A percentile compares a stretch with the other conserved stretches of the same genome.
phyloP scores from a whole-genome alignment of 2,329 filamentous ascomycete species.

The Cladosporium sp. region DNA sequence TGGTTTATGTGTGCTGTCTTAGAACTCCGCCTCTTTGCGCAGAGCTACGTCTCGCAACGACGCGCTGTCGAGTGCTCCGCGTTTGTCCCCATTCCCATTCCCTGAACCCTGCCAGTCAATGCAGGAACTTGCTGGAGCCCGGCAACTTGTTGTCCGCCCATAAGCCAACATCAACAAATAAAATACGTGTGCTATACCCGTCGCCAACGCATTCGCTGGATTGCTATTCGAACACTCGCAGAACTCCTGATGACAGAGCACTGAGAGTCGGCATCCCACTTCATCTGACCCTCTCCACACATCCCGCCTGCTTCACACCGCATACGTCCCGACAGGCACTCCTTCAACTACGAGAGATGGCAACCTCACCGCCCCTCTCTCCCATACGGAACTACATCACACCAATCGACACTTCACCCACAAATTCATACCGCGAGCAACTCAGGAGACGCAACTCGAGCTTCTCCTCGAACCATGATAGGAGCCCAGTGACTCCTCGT shows the following conservation, averaged over 20 bases:
- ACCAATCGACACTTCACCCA: slow-evolving; percentile 40
- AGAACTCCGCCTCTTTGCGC: not conserved
- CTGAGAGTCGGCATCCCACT: not conserved
- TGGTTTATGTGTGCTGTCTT: not conserved
- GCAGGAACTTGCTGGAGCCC: not conserved
- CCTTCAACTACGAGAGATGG: slow-evolving; percentile 17
- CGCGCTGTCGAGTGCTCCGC: not conserved
- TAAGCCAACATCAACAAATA: not conserved
- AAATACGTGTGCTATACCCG: not conserved
- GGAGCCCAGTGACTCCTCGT: slow-evolving; percentile 42
- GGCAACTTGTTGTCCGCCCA: not conserved
- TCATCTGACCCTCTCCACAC: not conserved
- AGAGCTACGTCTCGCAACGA: not conserved
- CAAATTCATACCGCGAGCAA: slow-evolving; percentile 29
- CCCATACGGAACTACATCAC: slow-evolving; percentile 40
- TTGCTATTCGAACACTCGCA: not conserved
- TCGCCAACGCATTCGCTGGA: not conserved
- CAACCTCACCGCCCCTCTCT: slow-evolving; percentile 40
- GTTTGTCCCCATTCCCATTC: not conserved
- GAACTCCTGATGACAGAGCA: not conserved
- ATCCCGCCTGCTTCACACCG: not conserved
- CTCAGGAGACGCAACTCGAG: slow-evolving; percentile 33
- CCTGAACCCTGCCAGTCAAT: slow-evolving; percentile 1
- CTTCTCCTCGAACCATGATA: slow-evolving; percentile 39
- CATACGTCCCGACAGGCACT: not conserved